A percentile compares a stretch with the other conserved stretches of the same genome.
Conservation (phyloP, 495 filamentous ascomycete species). For the Aspergillus carlsbadensis region DNA sequence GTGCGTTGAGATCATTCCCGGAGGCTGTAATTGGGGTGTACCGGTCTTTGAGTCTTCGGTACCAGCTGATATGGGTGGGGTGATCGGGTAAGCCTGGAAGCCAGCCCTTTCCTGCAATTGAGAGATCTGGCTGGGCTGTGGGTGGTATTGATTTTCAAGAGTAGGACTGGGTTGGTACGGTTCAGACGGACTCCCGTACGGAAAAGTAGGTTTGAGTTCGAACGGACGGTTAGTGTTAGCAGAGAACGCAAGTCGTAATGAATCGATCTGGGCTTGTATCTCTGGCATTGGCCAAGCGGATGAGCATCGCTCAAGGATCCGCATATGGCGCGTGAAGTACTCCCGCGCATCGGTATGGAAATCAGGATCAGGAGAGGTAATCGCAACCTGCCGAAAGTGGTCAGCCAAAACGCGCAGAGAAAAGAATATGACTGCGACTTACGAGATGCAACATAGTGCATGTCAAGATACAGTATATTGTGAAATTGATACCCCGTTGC, state of each 20-base stretch:
- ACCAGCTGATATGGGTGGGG: constrained; percentile 77
- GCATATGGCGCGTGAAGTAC: constrained; percentile 94
- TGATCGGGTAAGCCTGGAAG: constrained; percentile 74
- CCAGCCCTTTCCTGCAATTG: constrained; percentile 63
- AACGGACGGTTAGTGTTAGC: constrained; percentile 84
- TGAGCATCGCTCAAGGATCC: constrained; percentile 84
- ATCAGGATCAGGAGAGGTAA: constrained; percentile 91
- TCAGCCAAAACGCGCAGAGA: constrained; percentile 5
- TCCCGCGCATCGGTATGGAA: constrained; percentile 82
- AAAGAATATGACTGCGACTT: constrained; percentile 32
- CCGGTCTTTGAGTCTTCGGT: constrained; percentile 76
- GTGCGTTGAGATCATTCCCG: constrained; percentile 67
- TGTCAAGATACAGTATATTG: constrained; percentile 87
- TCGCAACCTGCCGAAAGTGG: constrained; percentile 66
- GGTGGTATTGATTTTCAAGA: constrained; percentile 47
- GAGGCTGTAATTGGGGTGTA: constrained; percentile 73
- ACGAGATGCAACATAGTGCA: constrained; percentile 97
- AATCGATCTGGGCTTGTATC: constrained; percentile 87
- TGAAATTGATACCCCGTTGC: constrained; percentile 93
- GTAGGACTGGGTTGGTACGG: constrained; percentile 62
- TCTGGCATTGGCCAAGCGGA: constrained; percentile 88
- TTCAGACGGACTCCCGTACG: constrained; percentile 77
- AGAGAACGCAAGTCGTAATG: constrained; percentile 88
- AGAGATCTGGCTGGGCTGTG: constrained; percentile 34
- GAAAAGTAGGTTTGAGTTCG: constrained; percentile 83